Base-by-base conservation (phyloP, 768 basidiomycete species). In the Mycena polygramma region DNA sequence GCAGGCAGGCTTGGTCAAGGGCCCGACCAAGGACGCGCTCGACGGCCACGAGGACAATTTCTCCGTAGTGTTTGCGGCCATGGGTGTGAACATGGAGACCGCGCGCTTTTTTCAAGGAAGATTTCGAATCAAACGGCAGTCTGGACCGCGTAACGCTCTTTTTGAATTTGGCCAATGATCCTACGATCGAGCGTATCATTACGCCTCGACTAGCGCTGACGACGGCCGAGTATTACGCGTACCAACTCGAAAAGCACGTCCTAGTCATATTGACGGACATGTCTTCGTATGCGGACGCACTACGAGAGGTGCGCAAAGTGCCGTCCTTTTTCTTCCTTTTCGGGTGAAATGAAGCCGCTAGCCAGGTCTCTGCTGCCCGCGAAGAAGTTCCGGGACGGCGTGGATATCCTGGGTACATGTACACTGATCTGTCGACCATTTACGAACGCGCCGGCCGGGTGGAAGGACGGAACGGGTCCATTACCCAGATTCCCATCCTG, bases 31-130 rank as follows among this genome's bases (percentile, higher is more conserved):
- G 82, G 96, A 94, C 76, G 96, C 97, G 19, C 97, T 97, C 77
- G 98, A 99, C 78, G 97, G 96, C 65, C 97, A 99, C 83, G 97
- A 98, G 86, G 97, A 99, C 85, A 99, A 99, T 83, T 99, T 99
- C 88, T 97, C 96, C 57, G 97, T 99, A 77, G 98, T 99, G 57
- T 99, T 99, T 80, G 98, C 97, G 66, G 98, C 98, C 48, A 99
- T 99, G 98, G 98, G 98, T 89, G 98, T 97, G 69, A 99, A 99
- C 86, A 98, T 98, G 96, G 98, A 99, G 82, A 99, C 98, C 8
- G 98, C 98, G 57, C 91, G 97, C 62, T 99, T 98, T n/a, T 88
- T 99, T 99, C 93, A 97, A 97, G 82, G 94, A 97, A 80, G 98
- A 99, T 85, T 99, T 99, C 80, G 97, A 99, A 82, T 97, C 98